These are phyloP conservation scores for Lentinus brumalis DNA, from an alignment of 768 basidiomycete species.

Conservation along the genomic window DNA sequence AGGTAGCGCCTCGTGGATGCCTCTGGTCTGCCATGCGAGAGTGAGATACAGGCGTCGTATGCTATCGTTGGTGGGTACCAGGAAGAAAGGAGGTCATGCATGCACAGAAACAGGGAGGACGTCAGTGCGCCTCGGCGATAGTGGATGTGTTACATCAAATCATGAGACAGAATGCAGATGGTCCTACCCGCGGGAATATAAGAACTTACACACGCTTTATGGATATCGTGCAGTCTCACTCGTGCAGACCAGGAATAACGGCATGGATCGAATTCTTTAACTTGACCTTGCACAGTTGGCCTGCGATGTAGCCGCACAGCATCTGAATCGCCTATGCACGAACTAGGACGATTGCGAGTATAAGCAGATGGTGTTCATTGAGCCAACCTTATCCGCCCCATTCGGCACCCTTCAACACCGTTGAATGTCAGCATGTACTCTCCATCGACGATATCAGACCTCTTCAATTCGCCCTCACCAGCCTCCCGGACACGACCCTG, in stretches of 20 bases:
- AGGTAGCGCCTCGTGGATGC: conserved; percentile 2
- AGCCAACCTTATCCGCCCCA: conserved; percentile 40
- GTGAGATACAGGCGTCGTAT: no score
- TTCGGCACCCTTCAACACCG: conserved; percentile 66
- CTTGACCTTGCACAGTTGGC: no score
- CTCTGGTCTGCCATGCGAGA: conserved; percentile 5
- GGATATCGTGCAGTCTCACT: no score
- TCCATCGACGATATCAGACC: conserved; percentile 46
- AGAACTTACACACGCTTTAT: no score
- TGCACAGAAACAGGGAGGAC: neutral
- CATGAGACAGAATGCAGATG: neutral
- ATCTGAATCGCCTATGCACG: no score
- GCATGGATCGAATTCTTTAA: no score
- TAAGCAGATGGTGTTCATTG: neutral
- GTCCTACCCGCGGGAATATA: neutral
- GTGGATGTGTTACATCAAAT: neutral
- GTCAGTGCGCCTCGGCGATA: no score
- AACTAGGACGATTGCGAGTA: neutral
- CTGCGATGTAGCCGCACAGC: no score
- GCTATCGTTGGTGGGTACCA: no score
- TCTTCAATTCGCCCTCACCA: conserved; percentile 42
- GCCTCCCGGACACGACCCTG: conserved; percentile 58
- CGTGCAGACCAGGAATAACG: no score
- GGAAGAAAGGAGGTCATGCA: no score
- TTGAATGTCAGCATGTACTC: conserved; percentile 75